These are phyloP conservation scores for Amanita muscaria DNA, from an alignment of 768 basidiomycete genomes.

Conservation along the genomic window DNA sequence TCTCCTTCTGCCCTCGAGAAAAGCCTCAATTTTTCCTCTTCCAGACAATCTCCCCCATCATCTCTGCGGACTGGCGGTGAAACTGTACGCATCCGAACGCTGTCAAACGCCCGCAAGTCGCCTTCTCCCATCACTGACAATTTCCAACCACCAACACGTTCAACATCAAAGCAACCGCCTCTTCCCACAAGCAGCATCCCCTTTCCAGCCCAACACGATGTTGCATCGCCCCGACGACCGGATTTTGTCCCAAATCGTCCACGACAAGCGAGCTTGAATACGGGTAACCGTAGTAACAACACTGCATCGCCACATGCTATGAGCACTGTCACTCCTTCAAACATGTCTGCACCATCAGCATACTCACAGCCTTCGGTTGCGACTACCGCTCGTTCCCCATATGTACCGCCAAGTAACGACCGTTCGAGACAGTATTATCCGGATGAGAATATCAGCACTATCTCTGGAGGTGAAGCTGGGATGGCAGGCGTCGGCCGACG, in stretches of 20 bases:
- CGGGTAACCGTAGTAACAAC: not conserved
- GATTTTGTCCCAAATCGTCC: conserved; percentile 10
- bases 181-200: conserved; percentile 5
- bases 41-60: conserved; percentile 10
- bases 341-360: not conserved
- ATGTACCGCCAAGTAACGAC: not conserved
- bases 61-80: conserved; percentile 10
- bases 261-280: not conserved
- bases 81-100: conserved; percentile 6
- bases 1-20: not conserved
- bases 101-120: conserved; percentile 4
- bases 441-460: conserved; percentile 50
- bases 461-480: conserved; percentile 65
- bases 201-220: conserved; percentile 3
- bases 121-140: conserved; percentile 10
- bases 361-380: not conserved
- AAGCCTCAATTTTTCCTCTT: not conserved
- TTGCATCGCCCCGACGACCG: conserved; percentile 3
- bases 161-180: conserved; percentile 8
- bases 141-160: conserved; percentile 3
- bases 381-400: not conserved
- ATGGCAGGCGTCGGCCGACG: conserved; percentile 90
- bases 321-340: not conserved
- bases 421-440: conserved; percentile 4
- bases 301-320: not conserved